Percentiles rank a stretch among this genome's conserved stretches.
phyloP scores from a whole-genome alignment of 129 eudicot genomes.

The sunflower (Helianthus annuus) region DNA sequence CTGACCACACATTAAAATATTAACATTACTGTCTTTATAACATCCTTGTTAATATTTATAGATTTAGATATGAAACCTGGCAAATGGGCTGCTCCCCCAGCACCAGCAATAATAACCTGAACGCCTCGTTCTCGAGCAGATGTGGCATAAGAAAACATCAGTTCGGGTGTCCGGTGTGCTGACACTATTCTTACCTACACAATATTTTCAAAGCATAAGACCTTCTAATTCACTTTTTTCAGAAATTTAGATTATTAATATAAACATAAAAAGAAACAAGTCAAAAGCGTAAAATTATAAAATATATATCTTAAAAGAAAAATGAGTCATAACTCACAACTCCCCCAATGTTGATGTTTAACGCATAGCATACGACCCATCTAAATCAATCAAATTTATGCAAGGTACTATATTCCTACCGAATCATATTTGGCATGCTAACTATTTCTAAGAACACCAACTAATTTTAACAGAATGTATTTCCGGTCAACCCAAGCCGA shows the following conservation, averaged over 20 bases:
- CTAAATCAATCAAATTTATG: no score
- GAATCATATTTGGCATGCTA: not conserved
- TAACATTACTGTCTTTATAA: not conserved
- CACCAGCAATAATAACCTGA: constrained; percentile 95
- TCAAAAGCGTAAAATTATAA: not conserved
- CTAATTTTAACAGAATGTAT: not conserved
- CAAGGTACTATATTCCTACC: not conserved
- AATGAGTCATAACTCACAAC: not conserved
- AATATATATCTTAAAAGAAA: not conserved
- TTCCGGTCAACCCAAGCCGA: not conserved
- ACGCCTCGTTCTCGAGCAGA: constrained; percentile 89
- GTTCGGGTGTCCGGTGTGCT: constrained; percentile 90
- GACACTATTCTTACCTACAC: constrained; percentile 88
- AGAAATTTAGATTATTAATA: not conserved
- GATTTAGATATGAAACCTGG: no score
- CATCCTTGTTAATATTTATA: no score
- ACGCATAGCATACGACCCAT: no score
- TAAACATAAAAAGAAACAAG: not conserved
- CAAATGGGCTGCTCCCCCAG: constrained; percentile 98
- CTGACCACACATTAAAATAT: constrained; percentile 31
- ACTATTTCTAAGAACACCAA: not conserved
- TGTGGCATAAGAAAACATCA: constrained; percentile 83
- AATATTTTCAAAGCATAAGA: not conserved
- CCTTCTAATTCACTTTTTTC: not conserved
- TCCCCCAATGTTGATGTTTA: not conserved